phyloP scores from a whole-genome alignment of 129 eudicot species.

The Dittrichia graveolens region DNA sequence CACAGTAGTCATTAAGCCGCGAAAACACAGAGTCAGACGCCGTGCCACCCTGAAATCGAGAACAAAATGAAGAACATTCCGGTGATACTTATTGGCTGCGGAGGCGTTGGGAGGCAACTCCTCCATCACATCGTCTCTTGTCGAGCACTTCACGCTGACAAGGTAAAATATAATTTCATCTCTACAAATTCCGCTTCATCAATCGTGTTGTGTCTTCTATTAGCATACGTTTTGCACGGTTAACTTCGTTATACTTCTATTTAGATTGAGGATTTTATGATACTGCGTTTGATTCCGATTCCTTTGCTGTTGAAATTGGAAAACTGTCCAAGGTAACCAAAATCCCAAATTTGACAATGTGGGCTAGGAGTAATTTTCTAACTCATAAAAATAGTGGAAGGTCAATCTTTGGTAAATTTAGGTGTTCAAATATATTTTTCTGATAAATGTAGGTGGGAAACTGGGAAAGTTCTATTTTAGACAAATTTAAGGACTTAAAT shows the following conservation, averaged over 20 bases:
- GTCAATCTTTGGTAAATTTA: too few species aligned
- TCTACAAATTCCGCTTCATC: background rate
- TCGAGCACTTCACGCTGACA: conserved; percentile 69
- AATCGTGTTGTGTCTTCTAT: background rate
- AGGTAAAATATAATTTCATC: conserved; percentile 35
- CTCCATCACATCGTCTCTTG: conserved; percentile 80
- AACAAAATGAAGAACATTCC: conserved; percentile 63
- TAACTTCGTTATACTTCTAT: background rate
- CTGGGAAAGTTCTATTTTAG: too few species aligned
- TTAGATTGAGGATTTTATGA: background rate
- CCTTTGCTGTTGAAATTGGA: background rate
- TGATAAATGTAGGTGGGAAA: too few species aligned
- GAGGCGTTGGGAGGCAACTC: conserved; percentile 92
- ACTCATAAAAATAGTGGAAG: too few species aligned
- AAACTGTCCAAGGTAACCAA: background rate
- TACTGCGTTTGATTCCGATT: background rate
- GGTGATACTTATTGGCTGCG: conserved; percentile 80
- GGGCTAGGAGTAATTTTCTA: too few species aligned
- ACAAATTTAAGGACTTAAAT: too few species aligned
- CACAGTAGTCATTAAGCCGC: conserved; percentile 1
- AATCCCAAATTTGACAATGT: too few species aligned
- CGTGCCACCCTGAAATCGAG: conserved; percentile 4
- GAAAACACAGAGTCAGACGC: conserved; percentile 9
- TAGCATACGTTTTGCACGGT: background rate
- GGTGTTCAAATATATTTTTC: too few species aligned